Base-by-base conservation (phyloP, 2,329 filamentous ascomycete genomes). In the Dendrostoma leiphaemia region DNA sequence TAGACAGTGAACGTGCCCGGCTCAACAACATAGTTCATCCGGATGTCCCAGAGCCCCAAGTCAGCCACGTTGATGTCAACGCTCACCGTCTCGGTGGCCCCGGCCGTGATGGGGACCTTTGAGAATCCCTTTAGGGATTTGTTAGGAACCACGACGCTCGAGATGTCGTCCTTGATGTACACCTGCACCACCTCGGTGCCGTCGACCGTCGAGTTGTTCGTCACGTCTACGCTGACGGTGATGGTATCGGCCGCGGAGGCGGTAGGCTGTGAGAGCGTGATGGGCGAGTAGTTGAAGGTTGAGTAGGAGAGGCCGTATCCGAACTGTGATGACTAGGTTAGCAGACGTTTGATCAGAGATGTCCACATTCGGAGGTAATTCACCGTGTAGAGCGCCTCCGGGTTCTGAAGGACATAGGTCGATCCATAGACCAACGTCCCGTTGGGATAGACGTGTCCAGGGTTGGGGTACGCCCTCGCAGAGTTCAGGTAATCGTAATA, bases 401-500 rank as follows among this genome's bases (percentile, higher is more conserved):
- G 83, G 4, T 73, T 79, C 41, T 78, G 75, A 15, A 89, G 74
- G 8, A 87, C 84, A 63, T 89, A 89, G 61, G 81, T 81, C 62
- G 79, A 81, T 1, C 85, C 85, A 60, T 88, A 89, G 3, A 77
- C 70, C 45, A 89, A 67, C 0, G 81, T 84, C 2, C 84, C 84
- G 56, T 89, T 84, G 2, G 72, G 66, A 51, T 79, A 72, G 1
- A 76, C 69, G 1, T 69, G 68, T 0, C 86, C 85, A 0, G 81
- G 74, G 37, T 83, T 78, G 6, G 76, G 74, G 21, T 66, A 73
- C 15, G 69, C 66, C 4, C 86, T 79, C 0, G 80, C 86, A 0
- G 83, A 86, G 70, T 89, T 89, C 43, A 87, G 72, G 67, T 88
- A 85, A 64, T 90, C 85, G 65, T 90, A 90, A 73, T 85, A 89